A percentile compares a stretch with the other conserved stretches of the same genome.
phyloP scores from a whole-genome alignment of 331 rosid genomes.

The Quercus phellos region DNA sequence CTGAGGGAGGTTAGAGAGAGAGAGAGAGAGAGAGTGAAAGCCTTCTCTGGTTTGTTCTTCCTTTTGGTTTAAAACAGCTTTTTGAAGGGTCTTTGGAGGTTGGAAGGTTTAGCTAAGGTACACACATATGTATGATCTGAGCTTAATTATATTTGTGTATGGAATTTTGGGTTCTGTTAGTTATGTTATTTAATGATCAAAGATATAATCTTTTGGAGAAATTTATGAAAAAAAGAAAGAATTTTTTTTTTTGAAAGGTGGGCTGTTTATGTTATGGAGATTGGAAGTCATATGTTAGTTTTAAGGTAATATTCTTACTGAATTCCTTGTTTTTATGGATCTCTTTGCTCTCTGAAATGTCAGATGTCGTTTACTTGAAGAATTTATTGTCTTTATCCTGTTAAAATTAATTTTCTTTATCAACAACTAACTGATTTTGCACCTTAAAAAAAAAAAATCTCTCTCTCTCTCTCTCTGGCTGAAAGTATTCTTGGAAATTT shows the following conservation, averaged over 20 bases:
- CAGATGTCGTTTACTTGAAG: conserved; percentile 26
- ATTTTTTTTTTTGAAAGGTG: not conserved
- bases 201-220: not conserved
- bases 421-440: not conserved
- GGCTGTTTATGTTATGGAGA: not conserved
- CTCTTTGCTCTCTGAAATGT: conserved; percentile 23
- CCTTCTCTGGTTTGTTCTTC: conserved; percentile 24
- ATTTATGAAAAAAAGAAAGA: not conserved
- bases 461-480: not conserved
- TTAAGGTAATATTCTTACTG: not conserved
- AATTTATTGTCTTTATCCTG: conserved; percentile 9
- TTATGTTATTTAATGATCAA: conserved; percentile 16
- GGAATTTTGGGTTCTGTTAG: conserved; percentile 3
- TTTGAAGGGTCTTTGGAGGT: conserved; percentile 16
- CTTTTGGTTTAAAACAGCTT: conserved; percentile 28
- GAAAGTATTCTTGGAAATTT: not conserved
- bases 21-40: conserved; percentile 12
- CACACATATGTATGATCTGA: conserved; percentile 24
- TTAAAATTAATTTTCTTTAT: not conserved
- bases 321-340: conserved; percentile 31
- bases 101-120: conserved; percentile 28
- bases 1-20: conserved; percentile 34
- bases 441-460: not conserved
- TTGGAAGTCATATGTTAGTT: not conserved
- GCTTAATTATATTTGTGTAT: not conserved